Percentiles rank a stretch among this genome's conserved stretches.
Evolutionary conservation across 2,329 filamentous ascomycete species (phyloP).

Genomic region (Epichloe coenophiala): DNA sequence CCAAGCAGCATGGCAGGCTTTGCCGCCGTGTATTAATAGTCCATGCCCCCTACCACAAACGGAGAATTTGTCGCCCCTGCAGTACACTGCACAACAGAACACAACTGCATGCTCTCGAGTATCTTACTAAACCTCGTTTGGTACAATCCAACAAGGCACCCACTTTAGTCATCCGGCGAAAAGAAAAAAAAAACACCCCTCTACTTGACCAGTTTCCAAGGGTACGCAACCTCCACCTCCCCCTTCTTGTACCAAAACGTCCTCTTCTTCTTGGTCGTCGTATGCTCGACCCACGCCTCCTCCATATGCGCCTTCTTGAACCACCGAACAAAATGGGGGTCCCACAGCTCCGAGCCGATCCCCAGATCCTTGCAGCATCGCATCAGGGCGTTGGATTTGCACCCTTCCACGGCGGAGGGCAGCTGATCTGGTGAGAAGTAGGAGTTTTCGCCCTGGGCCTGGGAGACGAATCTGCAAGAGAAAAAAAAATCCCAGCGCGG

Average conservation of each 20-base stretch:
- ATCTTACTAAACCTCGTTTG: not conserved
- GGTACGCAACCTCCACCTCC: constrained; percentile 57
- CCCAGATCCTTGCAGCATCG: constrained; percentile 97
- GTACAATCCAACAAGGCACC: not conserved
- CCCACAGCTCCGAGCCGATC: constrained; percentile 91
- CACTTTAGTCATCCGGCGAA: no score
- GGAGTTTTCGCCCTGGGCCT: constrained; percentile 86
- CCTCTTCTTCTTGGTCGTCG: constrained; percentile 72
- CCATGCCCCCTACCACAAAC: not conserved
- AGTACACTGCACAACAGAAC: not conserved
- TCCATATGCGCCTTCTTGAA: constrained; percentile 64
- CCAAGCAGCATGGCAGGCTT: not conserved
- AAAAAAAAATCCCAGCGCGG: not conserved
- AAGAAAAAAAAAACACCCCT: no score
- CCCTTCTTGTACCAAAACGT: constrained; percentile 73
- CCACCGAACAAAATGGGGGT: constrained; percentile 69
- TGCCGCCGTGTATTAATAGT: not conserved
- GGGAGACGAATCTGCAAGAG: constrained; percentile 63
- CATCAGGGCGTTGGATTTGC: constrained; percentile 95
- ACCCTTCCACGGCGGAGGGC: constrained; percentile 87
- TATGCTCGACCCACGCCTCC: constrained; percentile 84
- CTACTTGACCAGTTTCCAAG: constrained; percentile 31
- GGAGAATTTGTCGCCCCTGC: not conserved
- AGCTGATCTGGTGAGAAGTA: constrained; percentile 87
- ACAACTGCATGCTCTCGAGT: not conserved